Evolutionary conservation across 169 alveolate species (phyloP).

Genomic region (Eimeria acervulina): DNA sequence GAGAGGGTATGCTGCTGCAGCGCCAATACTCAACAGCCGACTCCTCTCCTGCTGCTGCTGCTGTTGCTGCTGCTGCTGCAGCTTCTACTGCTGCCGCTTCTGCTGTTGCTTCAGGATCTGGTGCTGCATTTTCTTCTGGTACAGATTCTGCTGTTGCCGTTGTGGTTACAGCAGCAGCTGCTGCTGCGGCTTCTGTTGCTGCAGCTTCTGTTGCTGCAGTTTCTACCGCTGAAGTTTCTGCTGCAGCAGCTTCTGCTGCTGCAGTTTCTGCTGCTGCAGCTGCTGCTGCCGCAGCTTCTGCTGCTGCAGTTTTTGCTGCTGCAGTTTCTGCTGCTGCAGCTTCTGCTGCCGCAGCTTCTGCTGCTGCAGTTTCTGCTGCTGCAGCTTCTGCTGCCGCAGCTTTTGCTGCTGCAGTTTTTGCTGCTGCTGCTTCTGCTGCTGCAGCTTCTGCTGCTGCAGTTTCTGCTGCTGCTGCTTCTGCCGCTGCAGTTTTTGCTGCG

Average conservation of each 20-base stretch:
- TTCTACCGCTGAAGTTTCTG: neutral
- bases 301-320: neutral
- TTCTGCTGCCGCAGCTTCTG: neutral
- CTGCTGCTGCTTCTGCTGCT: neutral
- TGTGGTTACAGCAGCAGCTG: neutral
- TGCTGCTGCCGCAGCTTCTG: neutral
- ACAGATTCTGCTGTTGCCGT: neutral
- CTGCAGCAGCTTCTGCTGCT: neutral
- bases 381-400: neutral
- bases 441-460: neutral
- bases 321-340: neutral
- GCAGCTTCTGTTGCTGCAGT: neutral
- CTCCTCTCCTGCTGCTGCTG: neutral
- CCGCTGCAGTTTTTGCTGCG: neutral
- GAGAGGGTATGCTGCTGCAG: slow-evolving; percentile 14
- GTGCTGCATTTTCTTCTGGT: neutral
- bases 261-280: neutral
- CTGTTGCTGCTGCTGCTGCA: neutral
- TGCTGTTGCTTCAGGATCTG: neutral
- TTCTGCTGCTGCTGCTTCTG: neutral
- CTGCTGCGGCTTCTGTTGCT: neutral
- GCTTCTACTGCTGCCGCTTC: neutral
- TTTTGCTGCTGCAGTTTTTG: neutral
- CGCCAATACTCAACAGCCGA: slow-evolving; percentile 1
- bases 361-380: neutral